These are phyloP conservation scores for Pulveroboletus sp. DNA, from an alignment of 768 basidiomycete species.

Conservation along the genomic window DNA sequence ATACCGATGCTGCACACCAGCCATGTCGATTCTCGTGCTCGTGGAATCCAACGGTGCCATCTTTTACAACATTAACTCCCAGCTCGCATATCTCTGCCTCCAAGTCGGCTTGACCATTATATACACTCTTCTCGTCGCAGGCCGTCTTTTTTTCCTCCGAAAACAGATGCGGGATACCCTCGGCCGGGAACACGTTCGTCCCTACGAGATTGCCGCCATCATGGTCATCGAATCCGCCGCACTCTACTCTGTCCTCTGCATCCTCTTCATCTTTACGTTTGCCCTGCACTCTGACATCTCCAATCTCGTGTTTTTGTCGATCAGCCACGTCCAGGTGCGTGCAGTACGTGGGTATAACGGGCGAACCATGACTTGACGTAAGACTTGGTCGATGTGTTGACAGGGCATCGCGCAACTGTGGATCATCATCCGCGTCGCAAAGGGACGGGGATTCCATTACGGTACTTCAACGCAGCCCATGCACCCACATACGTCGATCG, in stretches of 20 bases:
- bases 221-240: constrained; percentile 39
- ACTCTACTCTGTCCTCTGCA: constrained; percentile 22
- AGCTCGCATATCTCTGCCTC: constrained; percentile 29
- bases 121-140: constrained; percentile 29
- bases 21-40: constrained; percentile 17
- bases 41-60: constrained; percentile 3
- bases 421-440: constrained; percentile 37
- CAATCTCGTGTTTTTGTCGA: constrained; percentile 32
- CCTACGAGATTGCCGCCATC: constrained; percentile 26
- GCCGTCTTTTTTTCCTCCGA: constrained; percentile 26
- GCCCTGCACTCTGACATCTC: constrained; percentile 22
- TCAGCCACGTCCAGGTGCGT: constrained; percentile 34
- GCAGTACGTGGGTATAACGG: background rate
- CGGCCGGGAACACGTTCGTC: constrained; percentile 13
- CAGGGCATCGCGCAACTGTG: constrained; percentile 32
- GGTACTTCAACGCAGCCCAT: background rate
- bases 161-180: constrained; percentile 9
- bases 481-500: background rate
- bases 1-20: constrained; percentile 1
- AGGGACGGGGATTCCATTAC: constrained; percentile 22
- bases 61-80: constrained; percentile 19
- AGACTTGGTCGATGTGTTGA: background rate
- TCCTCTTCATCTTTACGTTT: constrained; percentile 33
- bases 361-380: too few relatives aligned
- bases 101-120: constrained; percentile 30